Evolutionary conservation across 805 yeast species (phyloP), one percentile per base, ranked within the genome.

Genomic region (Yamadazyma olivae): DNA sequence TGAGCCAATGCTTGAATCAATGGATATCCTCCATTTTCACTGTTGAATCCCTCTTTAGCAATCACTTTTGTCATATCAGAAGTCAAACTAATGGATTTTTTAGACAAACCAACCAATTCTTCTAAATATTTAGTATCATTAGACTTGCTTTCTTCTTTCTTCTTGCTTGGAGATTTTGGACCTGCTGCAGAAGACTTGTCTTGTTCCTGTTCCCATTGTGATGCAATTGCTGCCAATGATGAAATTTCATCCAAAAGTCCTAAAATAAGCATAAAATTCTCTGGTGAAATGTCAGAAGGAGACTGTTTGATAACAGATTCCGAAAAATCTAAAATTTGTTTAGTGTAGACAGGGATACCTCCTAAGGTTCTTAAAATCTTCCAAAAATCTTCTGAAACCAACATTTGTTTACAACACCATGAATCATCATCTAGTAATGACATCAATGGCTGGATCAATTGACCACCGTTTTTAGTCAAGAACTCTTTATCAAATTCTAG

Each of bases 1-100:
- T 84, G 91, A 0, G 93, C 88, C 36, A 89, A 67, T 0, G 95
- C 95, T 53, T 87, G 91, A 19, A 84, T 68, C 41, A 86, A 65
- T 1, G 95, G 83, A 45, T 73, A 74, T 47, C 77, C 36, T 32
- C 59, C 63, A 33, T 59, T 52, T 4, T 56, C 59, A n/a, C 59
- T 49, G 41, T 71, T 68, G 31, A 44, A 44, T 6, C 37, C 43
- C 3, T 56, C 53, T 5, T 56, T 43, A 7, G 54, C 53, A 12
- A 70, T 50, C 17, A 68, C 46, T 4, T 61, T 55, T 18, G 75
- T 45, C 36, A 84, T 57, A 3, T 70, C 70, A 6, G 77, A 54
- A 0, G 95, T 84, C 41, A 83, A 66, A 13, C 71, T 59, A 31
- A 85, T 75, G 1, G 90, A 81, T 43, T 69, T 70, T 38, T 79